Base-by-base conservation (phyloP, 1,284 basidiomycete species). In the Tremellales sp. region DNA sequence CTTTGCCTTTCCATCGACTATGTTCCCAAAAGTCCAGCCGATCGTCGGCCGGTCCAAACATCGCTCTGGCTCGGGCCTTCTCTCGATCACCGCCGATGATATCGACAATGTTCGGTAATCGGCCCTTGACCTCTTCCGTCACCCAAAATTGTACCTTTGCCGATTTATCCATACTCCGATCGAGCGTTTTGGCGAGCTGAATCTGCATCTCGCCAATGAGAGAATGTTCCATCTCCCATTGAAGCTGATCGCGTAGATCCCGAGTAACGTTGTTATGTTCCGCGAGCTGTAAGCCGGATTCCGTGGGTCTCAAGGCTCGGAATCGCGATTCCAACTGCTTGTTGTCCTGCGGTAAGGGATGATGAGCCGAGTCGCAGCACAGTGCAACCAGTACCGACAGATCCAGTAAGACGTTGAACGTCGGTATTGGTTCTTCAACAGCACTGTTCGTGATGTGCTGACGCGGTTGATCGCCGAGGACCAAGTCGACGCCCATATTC, bases 301-400 rank as follows among this genome's bases (percentile, higher is more conserved):
- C 23, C 15, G 29, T 8, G 4, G 24, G 15, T 7, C 17, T 35
- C 2, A 54, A 11, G 0, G 57, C 35, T 10, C 68, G 76, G 62
- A 87, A 90, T 2, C 86, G 79, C 13, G 68, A 62, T 29, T 81
- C 77, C 0, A 86, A 83, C 41, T 65, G 67, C 1, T 81, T 78
- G 0, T 77, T 58, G 1, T 78, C 77, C 0, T 47, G 35, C 0
- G 88, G 88, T 0, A 89, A 75, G 0, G 80, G 76, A 0, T 83
- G 77, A 66, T 91, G 89, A 0, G 87, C 85, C 43, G 88, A 81
- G 60, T 91, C 88, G 22, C 87, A 89, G 33, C 87, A 81, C 24
- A 92, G 79, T 0, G 89, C 89, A 46, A 91, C 85, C 46, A 92
- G 79, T 1, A 86, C 78, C 0, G 87, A 89, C 7, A 91, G 77